Evolutionary conservation across 192 early-diverging fungal species (phyloP).

Genomic region (Coemansia sp.): DNA sequence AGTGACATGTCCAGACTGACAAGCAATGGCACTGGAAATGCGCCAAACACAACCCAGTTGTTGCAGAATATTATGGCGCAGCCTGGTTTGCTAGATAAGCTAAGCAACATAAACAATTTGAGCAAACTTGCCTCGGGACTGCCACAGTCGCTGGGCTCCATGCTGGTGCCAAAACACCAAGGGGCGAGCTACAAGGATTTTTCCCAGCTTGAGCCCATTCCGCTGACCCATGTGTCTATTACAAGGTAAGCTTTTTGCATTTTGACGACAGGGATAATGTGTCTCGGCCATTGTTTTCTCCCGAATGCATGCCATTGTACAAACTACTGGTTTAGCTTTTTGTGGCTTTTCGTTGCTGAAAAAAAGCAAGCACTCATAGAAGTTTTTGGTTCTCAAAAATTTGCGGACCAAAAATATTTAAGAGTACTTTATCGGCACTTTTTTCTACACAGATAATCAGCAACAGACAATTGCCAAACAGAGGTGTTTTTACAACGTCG

Average conservation of each 20-base stretch:
- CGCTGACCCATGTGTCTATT: slow-evolving; percentile 34
- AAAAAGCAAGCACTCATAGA: too few relatives aligned
- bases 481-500: not conserved
- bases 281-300: not conserved
- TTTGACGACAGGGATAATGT: not conserved
- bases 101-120: slow-evolving; percentile 22
- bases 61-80: slow-evolving; percentile 37
- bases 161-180: slow-evolving; percentile 19
- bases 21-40: not conserved
- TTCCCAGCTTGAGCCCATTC: slow-evolving; percentile 38
- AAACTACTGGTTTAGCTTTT: not conserved
- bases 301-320: not conserved
- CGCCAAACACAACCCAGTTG: slow-evolving; percentile 21
- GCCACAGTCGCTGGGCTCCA: slow-evolving; percentile 23
- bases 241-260: slow-evolving; percentile 30
- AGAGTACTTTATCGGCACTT: not conserved
- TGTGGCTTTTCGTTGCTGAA: not conserved
- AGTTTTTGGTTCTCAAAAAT: not conserved
- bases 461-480: too few relatives aligned
- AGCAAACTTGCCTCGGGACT: slow-evolving; percentile 38
- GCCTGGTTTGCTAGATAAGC: slow-evolving; percentile 23
- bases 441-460: too few relatives aligned
- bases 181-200: slow-evolving; percentile 15
- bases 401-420: not conserved
- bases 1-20: not conserved